Evolutionary conservation across 1,139 yeast species (phyloP), one percentile per base, ranked within the genome.

Genomic region (Pichiaceae sp.): DNA sequence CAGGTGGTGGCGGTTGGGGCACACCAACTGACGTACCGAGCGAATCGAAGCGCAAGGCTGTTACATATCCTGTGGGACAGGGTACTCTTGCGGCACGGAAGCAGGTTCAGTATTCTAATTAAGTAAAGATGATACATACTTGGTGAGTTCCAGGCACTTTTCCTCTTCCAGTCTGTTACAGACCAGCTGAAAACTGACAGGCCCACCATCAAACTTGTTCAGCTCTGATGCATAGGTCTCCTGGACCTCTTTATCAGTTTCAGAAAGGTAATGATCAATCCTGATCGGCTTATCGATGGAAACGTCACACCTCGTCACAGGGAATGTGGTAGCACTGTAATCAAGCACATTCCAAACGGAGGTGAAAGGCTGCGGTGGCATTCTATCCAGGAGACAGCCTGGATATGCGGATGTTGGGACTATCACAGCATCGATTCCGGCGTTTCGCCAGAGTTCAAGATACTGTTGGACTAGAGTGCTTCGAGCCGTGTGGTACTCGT

Each of bases 271-370:
- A 3, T 31, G 12, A 3, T 15, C 23, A 12, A 25, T 30, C 11
- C 3, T 3, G 4, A 31, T 20, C 3, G 39, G 39, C 23, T 18
- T 26, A 26, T 37, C 39, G 18, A 36, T 19, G 57, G 17, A 5
- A 21, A 21, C 11, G 49, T 75, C 75, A 24, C 73, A 80, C 38
- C 66, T 54, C 8, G 78, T 66, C 2, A 78, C 79, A 1, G 86
- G 86, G 37, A 77, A 54, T 3, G 72, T 67, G 19, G 79, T 77
- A 4, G 73, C 74, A 17, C 78, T 47, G 50, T 71, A 75, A 52
- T 79, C 84, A 31, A 75, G 52, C 20, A 73, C 59, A 53, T 79
- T 78, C 59, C 74, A 73, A 43, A 75, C 65, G 25, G 74, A 68
- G 7, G 85, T 77, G 56, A 75, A 78, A 11, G 44, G 43, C 3